Conservation (phyloP, 352 stramenopile species). For the Globisporangium cederbergense region DNA sequence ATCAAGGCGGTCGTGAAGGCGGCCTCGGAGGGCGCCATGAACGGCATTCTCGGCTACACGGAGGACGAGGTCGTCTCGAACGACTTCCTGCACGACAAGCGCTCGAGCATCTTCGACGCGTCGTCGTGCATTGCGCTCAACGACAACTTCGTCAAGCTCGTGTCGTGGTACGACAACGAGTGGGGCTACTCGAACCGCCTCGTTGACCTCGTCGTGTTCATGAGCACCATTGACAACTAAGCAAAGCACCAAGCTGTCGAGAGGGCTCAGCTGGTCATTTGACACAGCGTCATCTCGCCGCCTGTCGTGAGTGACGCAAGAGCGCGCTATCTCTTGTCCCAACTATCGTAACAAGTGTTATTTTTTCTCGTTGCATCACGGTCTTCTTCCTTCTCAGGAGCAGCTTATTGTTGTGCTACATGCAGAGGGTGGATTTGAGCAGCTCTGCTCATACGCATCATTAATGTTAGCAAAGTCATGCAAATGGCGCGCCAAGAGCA, state of each 20-base stretch:
- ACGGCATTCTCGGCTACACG: slow-evolving; percentile 98
- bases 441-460: too few species aligned
- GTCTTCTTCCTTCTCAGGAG: neutral
- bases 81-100: slow-evolving; percentile 96
- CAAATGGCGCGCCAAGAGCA: too few species aligned
- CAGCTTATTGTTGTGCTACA: neutral
- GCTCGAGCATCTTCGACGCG: slow-evolving; percentile 95
- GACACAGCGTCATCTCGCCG: neutral
- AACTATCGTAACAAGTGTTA: slow-evolving; percentile 11
- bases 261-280: neutral
- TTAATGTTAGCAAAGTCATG: too few species aligned
- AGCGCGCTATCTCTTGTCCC: neutral
- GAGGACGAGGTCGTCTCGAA: slow-evolving; percentile 96
- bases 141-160: slow-evolving; percentile 95
- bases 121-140: slow-evolving; percentile 93
- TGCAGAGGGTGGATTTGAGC: neutral
- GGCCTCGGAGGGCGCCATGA: slow-evolving; percentile 92
- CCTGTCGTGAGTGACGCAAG: neutral
- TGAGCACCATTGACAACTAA: slow-evolving; percentile 49
- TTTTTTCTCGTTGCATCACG: neutral
- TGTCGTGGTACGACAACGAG: slow-evolving; percentile 95
- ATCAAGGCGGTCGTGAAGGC: slow-evolving; percentile 97
- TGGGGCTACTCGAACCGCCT: slow-evolving; percentile 92
- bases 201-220: slow-evolving; percentile 58
- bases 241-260: neutral